Base-by-base conservation (phyloP, 441 rosid species). In the Biscutella laevigata region DNA sequence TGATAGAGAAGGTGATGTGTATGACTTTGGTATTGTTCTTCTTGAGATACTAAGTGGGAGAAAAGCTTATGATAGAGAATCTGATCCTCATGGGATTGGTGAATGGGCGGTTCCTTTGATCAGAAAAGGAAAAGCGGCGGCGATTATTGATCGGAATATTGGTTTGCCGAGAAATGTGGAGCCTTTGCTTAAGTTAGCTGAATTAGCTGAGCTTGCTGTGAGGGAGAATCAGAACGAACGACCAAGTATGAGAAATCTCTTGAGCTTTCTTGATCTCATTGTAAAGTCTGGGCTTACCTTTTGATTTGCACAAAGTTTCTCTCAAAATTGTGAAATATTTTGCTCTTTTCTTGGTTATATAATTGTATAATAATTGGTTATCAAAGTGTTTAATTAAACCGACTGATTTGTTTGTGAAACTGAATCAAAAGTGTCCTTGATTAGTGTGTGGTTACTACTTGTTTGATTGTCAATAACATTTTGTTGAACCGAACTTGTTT, bases 61-160 rank as follows among this genome's bases (percentile, higher is more conserved):
- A 10, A 71, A 75, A 66, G 68, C 74, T 29, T 49, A 25, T 5
- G 79, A 75, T 16, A 62, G 62, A 27, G 74, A 71, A 13, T 69
- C 30, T 29, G 65, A 46, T 8, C 80, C 74, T 59, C 58, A 70
- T 0, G 60, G 71, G 20, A 53, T 69, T 0, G 70, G 43, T 3
- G 77, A 75, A 56, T 68, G 86, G 90, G 81, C 82, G 2, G 59
- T 73, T 43, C 84, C 84, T 1, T 42, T 76, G 57, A 72, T 80
- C 20, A 74, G 47, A 21, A 71, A 62, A 43, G 86, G 86, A 5
- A 78, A 73, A 66, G 86, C 79, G 10, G 84, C 82, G 1, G 79
- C 78, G 9, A 76, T 64, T 28, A 74, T 83, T 5, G 84, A 83
- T 59, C 68, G 66, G 30, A 69, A 77, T 20, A 64, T 66, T 15